Evolutionary conservation across 805 yeast genomes (phyloP).

Genomic region (Sugiyamaella boreocaroliniensis): DNA sequence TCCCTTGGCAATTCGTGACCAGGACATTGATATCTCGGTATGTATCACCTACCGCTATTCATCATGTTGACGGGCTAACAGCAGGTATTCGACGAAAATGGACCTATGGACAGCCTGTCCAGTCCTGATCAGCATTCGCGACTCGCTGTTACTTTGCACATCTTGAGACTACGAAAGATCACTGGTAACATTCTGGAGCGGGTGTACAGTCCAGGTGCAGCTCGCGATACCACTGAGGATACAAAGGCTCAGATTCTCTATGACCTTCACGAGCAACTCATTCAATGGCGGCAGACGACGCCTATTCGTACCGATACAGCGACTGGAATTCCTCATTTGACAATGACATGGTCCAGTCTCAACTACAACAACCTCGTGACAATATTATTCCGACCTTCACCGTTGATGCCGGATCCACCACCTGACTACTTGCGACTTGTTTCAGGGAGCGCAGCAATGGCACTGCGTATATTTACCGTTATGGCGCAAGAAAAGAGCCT

Average conservation of each 20-base stretch:
- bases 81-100: neutral
- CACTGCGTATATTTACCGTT: constrained; percentile 14
- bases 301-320: constrained; percentile 17
- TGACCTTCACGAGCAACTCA: constrained; percentile 30
- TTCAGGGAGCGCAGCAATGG: constrained; percentile 17
- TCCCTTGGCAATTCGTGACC: constrained; percentile 43
- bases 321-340: constrained; percentile 16
- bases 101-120: neutral
- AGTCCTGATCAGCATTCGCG: constrained; percentile 1
- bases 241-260: constrained; percentile 32
- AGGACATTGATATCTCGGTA: constrained; percentile 37
- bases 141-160: constrained; percentile 18
- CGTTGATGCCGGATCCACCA: constrained; percentile 17
- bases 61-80: neutral
- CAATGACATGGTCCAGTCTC: constrained; percentile 20
- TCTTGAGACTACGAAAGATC: constrained; percentile 40
- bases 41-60: no score
- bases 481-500: constrained; percentile 15
- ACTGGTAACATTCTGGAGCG: constrained; percentile 42
- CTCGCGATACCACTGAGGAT: constrained; percentile 13
- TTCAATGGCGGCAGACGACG: constrained; percentile 18
- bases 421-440: constrained; percentile 10
- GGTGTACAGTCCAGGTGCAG: constrained; percentile 41
- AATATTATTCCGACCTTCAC: constrained; percentile 19
- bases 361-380: constrained; percentile 18